Conservation (phyloP, 2,329 filamentous ascomycete species). For the Pseudophaeomoniella oleicola region DNA sequence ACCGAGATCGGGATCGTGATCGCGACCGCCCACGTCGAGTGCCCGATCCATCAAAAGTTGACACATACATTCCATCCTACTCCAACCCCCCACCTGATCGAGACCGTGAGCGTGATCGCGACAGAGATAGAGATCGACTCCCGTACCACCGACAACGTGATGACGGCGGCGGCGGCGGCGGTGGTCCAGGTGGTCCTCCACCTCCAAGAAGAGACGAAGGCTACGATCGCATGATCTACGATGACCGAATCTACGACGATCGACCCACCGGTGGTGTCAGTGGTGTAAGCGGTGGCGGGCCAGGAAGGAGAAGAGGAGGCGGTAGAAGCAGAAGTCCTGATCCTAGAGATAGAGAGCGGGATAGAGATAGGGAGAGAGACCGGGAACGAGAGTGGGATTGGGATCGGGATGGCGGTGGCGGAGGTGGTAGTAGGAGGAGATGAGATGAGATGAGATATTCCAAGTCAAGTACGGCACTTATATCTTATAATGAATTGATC, state of each 20-base stretch:
- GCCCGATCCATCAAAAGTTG: conserved; percentile 6
- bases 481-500: not conserved
- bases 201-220: not conserved
- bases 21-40: not conserved
- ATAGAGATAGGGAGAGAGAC: conserved; percentile 6
- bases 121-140: conserved; percentile 4
- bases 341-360: conserved; percentile 3
- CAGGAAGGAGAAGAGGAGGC: conserved; percentile 1
- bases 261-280: conserved; percentile 1
- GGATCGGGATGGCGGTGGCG: conserved; percentile 5
- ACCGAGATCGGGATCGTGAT: conserved; percentile 2
- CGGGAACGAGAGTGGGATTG: conserved; percentile 6
- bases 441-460: not conserved
- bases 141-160: conserved; percentile 1
- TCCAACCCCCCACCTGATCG: conserved; percentile 8
- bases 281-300: not conserved
- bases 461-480: not conserved
- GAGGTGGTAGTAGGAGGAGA: conserved; percentile 4
- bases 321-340: conserved; percentile 1
- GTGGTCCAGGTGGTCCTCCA: not conserved
- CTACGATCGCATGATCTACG: not conserved
- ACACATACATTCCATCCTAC: conserved; percentile 14
- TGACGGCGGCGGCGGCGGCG: not conserved
- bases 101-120: conserved; percentile 5
- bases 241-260: not conserved